phyloP scores from a whole-genome alignment of 1,139 yeast genomes.

The Diutina sp. region DNA sequence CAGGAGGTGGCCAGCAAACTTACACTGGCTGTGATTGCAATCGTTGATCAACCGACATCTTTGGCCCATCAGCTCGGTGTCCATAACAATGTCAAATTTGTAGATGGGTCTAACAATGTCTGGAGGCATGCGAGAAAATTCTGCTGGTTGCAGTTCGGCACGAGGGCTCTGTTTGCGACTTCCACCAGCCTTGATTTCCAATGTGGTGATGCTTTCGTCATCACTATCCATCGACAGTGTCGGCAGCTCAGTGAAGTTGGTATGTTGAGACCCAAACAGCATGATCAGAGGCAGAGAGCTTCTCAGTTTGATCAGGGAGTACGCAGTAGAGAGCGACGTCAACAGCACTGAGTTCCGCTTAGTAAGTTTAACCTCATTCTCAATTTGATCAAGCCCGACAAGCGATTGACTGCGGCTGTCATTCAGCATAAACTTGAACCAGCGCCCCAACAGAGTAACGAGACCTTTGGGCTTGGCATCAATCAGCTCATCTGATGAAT shows the following conservation, averaged over 20 bases:
- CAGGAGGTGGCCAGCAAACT: neutral
- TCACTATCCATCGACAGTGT: neutral
- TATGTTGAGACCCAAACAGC: conserved; percentile 20
- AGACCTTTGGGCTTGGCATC: conserved; percentile 5
- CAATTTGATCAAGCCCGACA: conserved; percentile 1
- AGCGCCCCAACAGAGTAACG: conserved; percentile 24
- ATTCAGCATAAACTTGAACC: conserved; percentile 22
- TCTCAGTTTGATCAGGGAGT: conserved; percentile 18
- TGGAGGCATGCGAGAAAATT: conserved; percentile 30
- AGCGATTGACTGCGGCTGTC: conserved; percentile 9
- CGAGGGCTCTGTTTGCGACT: neutral
- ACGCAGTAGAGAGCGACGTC: conserved; percentile 26
- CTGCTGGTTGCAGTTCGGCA: conserved; percentile 24
- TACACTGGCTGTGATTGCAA: neutral
- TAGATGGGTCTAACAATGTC: conserved; percentile 33
- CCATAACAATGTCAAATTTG: conserved; percentile 34
- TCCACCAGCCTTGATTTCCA: neutral
- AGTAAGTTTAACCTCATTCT: conserved; percentile 5
- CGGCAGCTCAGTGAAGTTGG: neutral
- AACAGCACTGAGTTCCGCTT: conserved; percentile 23
- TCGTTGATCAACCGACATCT: neutral
- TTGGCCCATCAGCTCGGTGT: conserved; percentile 22
- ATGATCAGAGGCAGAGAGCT: conserved; percentile 32
- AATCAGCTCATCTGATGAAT: neutral
- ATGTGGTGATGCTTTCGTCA: neutral